A percentile compares a stretch with the other conserved stretches of the same genome.
Conservation (phyloP, 2,329 filamentous ascomycete species). For the Zymoseptoria crescenta region DNA sequence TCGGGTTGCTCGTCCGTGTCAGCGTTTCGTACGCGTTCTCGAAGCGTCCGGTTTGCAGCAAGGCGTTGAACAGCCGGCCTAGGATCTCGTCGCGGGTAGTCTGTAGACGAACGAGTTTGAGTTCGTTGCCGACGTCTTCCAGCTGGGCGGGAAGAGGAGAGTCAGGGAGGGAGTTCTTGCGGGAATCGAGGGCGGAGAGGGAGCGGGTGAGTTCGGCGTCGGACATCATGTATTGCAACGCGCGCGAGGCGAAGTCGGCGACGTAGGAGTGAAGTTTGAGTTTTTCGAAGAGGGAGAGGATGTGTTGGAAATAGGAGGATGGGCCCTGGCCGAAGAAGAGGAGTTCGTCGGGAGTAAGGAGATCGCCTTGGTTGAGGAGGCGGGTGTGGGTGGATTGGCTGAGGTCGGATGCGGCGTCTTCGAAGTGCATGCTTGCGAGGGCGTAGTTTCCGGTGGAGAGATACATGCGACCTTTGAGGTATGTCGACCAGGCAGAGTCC, state of each 20-base stretch:
- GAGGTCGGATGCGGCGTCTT: slow-evolving; percentile 53
- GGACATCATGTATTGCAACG: slow-evolving; percentile 18
- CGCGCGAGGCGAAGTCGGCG: slow-evolving; percentile 64
- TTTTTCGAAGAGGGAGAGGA: slow-evolving; percentile 73
- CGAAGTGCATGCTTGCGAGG: slow-evolving; percentile 67
- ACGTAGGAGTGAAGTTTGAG: slow-evolving; percentile 71
- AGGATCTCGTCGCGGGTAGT: slow-evolving; percentile 61
- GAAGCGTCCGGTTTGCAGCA: slow-evolving; percentile 70
- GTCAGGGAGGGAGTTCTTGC: slow-evolving; percentile 22
- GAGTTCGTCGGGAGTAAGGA: slow-evolving; percentile 70
- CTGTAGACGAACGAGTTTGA: slow-evolving; percentile 23
- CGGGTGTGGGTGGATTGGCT: slow-evolving; percentile 1
- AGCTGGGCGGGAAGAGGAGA: slow-evolving; percentile 23
- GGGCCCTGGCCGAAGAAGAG: slow-evolving; percentile 62
- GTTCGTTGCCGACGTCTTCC: slow-evolving; percentile 27
- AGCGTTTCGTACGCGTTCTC: slow-evolving; percentile 75
- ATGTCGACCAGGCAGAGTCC: slow-evolving; percentile 51
- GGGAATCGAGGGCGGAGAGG: slow-evolving; percentile 20
- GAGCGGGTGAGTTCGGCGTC: slow-evolving; percentile 14
- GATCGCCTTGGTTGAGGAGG: slow-evolving; percentile 38
- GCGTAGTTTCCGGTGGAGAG: slow-evolving; percentile 67
- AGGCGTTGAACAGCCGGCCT: slow-evolving; percentile 74
- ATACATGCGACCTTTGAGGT: slow-evolving; percentile 75
- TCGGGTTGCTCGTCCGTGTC: slow-evolving; percentile 60
- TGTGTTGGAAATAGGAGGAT: slow-evolving; percentile 77